phyloP scores from a whole-genome alignment of 768 basidiomycete species.

The Cantharellus cinnabarinus region DNA sequence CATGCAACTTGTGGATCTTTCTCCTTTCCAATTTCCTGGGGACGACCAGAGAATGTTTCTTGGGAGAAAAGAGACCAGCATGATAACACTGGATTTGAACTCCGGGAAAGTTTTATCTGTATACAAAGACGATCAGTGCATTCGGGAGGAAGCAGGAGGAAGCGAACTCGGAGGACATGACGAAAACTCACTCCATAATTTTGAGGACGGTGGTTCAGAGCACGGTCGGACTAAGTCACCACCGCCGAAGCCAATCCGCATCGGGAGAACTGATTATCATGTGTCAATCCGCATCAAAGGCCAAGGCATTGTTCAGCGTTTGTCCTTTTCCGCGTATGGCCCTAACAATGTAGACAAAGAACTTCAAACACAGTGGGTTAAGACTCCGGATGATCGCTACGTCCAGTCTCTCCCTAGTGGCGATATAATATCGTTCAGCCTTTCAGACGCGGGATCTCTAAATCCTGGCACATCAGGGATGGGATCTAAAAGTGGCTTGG shows the following conservation, averaged over 20 bases:
- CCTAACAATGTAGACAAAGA: conserved; percentile 74
- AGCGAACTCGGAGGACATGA: neutral
- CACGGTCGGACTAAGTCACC: conserved; percentile 7
- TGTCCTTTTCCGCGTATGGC: conserved; percentile 81
- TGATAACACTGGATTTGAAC: conserved; percentile 32
- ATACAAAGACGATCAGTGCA: conserved; percentile 44
- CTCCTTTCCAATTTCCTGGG: conserved; percentile 57
- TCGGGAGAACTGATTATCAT: conserved; percentile 69
- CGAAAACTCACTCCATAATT: conserved; percentile 10
- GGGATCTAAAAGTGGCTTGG: conserved; percentile 1
- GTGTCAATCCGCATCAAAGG: conserved; percentile 48
- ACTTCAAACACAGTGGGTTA: conserved; percentile 50
- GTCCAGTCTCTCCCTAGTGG: conserved; percentile 66
- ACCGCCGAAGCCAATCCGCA: conserved; percentile 22
- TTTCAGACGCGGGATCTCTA: neutral
- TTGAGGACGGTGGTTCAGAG: conserved; percentile 16
- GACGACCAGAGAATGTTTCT: conserved; percentile 62
- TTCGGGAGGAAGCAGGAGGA: conserved; percentile 28
- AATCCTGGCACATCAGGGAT: conserved; percentile 4
- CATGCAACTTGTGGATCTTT: conserved; percentile 79
- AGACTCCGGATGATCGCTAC: conserved; percentile 60
- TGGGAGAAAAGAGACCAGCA: conserved; percentile 75
- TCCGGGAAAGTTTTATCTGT: conserved; percentile 63
- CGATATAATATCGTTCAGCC: conserved; percentile 49
- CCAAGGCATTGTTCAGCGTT: conserved; percentile 41